Base-by-base conservation (phyloP, 345 rosid genomes). In the Arabis alpina region DNA sequence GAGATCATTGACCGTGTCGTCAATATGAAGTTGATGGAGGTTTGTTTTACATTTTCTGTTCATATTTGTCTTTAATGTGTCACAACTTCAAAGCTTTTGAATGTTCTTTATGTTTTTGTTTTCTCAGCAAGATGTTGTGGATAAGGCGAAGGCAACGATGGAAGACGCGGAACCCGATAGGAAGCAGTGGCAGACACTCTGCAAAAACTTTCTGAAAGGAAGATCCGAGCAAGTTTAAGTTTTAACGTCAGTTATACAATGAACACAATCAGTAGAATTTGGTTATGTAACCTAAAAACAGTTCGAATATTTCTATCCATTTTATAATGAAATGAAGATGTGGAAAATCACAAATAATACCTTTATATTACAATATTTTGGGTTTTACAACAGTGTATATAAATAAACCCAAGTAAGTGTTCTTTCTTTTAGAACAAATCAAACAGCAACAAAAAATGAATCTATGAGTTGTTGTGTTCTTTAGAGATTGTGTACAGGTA, bases 1-100 rank as follows among this genome's bases (percentile, higher is more conserved):
- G 80, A 81, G 61, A 86, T 93, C 72, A 85, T 93, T 6, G 93
- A 91, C 54, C 93, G 96, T 11, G 87, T 91, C 37, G 82, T 85
- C 13, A 25, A 24, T 49, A 63, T 61, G 71, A 77, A 83, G 71
- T 61, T 73, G 66, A 84, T 91, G 25, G 68, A 90, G 84, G 96
- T 89, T 62, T 27, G 23, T 19, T 14, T 24, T 45, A n/a, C 28
- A 24, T 55, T 40, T 52, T 25, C 0, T 32, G 0, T 30, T 0
- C 15, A 27, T 2, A 2, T 41, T 15, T 6, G 37, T 52, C 42
- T 19, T 19, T 16, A 44, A 1, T 14, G 9, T 16, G 24, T 67
- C 30, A 4, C 14, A 9, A 15, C 34, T 56, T 36, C 10, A 2
- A 41, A 63, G 40, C 42, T 64, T 32, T 16, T 32, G 6, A 32